A percentile compares a stretch with the other conserved stretches of the same genome.
Conservation (phyloP, 768 basidiomycete genomes). For the Agrocybe praecox region DNA sequence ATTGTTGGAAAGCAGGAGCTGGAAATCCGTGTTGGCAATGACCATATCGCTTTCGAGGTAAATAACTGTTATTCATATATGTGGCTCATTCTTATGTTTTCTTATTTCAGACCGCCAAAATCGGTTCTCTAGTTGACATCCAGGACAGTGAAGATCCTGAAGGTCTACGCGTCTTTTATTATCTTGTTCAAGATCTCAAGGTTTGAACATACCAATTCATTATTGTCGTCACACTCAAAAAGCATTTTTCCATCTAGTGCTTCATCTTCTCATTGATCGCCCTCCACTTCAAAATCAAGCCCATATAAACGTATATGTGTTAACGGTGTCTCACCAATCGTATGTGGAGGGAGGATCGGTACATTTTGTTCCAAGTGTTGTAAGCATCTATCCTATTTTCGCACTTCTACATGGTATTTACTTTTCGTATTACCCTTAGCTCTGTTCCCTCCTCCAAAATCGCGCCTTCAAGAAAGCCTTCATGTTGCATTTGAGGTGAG, state of each 20-base stretch:
- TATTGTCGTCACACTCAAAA: background rate
- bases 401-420: slow-evolving; percentile 1
- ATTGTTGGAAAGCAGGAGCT: slow-evolving; percentile 98
- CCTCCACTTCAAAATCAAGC: slow-evolving; percentile 99
- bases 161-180: slow-evolving; percentile 97
- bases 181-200: slow-evolving; percentile 97
- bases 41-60: slow-evolving; percentile 97
- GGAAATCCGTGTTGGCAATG: slow-evolving; percentile 91
- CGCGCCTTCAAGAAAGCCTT: slow-evolving; percentile 44
- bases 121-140: slow-evolving; percentile 95
- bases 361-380: background rate
- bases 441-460: slow-evolving; percentile 11
- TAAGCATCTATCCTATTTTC: slow-evolving; percentile 1
- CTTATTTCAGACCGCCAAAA: slow-evolving; percentile 85
- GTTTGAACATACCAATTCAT: slow-evolving; percentile 40
- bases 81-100: background rate
- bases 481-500: slow-evolving; percentile 37
- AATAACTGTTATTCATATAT: slow-evolving; percentile 19
- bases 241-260: slow-evolving; percentile 58
- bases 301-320: slow-evolving; percentile 57
- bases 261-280: slow-evolving; percentile 98
- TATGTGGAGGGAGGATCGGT: background rate
- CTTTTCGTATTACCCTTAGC: slow-evolving; percentile 2
- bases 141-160: slow-evolving; percentile 98
- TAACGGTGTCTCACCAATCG: background rate